phyloP scores from a whole-genome alignment of 441 rosid genomes.

The Erysimum cheiri region DNA sequence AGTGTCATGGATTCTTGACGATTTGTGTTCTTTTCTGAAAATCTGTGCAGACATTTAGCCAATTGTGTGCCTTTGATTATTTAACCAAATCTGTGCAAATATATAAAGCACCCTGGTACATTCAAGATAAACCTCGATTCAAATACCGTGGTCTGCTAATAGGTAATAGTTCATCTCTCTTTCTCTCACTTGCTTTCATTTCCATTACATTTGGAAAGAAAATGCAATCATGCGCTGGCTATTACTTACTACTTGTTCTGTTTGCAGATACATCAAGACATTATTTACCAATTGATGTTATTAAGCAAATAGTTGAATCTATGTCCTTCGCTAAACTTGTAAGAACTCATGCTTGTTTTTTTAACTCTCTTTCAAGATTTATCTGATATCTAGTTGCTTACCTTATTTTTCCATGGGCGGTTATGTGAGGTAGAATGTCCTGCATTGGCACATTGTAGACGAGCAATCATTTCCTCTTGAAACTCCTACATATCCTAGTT shows the following conservation, averaged over 20 bases:
- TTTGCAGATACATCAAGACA: conserved; percentile 95
- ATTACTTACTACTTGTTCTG: conserved; percentile 30
- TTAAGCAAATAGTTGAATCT: conserved; percentile 86
- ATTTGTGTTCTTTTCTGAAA: conserved; percentile 9
- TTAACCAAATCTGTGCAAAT: conserved; percentile 68
- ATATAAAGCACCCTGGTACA: conserved; percentile 86
- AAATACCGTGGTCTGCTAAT: conserved; percentile 82
- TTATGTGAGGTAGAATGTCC: conserved; percentile 79
- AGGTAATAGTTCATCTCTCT: conserved; percentile 49
- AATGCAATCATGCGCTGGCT: conserved; percentile 11
- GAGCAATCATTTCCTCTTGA: conserved; percentile 93
- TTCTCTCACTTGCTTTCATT: conserved; percentile 9
- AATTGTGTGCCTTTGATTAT: conserved; percentile 78
- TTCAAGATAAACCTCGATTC: conserved; percentile 91
- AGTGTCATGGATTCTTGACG: conserved; percentile 7
- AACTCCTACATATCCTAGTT: conserved; percentile 78
- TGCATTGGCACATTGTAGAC: conserved; percentile 98
- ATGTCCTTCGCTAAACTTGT: conserved; percentile 97
- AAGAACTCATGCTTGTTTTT: conserved; percentile 50
- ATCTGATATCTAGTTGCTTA: conserved; percentile 32
- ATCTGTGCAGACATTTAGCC: conserved; percentile 87
- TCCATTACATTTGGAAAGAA: conserved; percentile 3
- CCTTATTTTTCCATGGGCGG: conserved; percentile 44
- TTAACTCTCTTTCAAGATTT: conserved; percentile 25
- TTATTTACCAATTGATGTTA: conserved; percentile 71